Evolutionary conservation across 108 stramenopile genomes (phyloP), one percentile per base, ranked within the genome.

Genomic region (Nitzschia putrida): DNA sequence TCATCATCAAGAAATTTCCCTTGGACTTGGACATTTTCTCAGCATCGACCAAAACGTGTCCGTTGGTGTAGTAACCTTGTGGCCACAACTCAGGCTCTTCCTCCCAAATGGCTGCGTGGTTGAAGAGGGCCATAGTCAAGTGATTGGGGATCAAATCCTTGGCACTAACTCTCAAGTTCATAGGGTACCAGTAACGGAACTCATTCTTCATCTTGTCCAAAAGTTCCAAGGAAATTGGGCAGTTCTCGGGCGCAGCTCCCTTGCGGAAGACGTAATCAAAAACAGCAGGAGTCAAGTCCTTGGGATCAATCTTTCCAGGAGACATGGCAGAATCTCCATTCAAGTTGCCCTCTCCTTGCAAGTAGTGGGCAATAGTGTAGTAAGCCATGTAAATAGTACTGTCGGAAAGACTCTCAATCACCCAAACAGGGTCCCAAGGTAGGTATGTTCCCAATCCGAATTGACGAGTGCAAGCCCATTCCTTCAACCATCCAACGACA

Each of bases 311-410:
- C 47, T 89, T 85, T 20, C 68, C 71, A 11, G 98, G 96, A 24
- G 87, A 86, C 68, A 79, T 87, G 11, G 81, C 68, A 24, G 79
- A 51, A 9, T 88, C 83, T 16, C 97, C 97, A 59, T 93, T 89
- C 68, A 97, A 75, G 88, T 96, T 96, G 82, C 86, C 80, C 29
- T 77, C 75, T 54, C 95, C 91, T 71, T 99, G 98, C 57, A 99
- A 75, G 39, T 91, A 72, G 73, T 98, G 92, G 16, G 95, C 88
- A 71, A 99, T 93, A 3, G 97, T 95, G 79, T 99, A 99, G 77
- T 94, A 99, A 13, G 98, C 90, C 98, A 99, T 99, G 88, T 99
- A 98, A 64, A 99, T 97, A 41, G 98, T 99, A 71, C 89, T 91
- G 82, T 99, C 98, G 47, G 93, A 94, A 47, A 98, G 82, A 71